Percentiles rank a stretch among this genome's conserved stretches.
Evolutionary conservation across 495 filamentous ascomycete genomes (phyloP).

Genomic region (Penicillium coprophilum): DNA sequence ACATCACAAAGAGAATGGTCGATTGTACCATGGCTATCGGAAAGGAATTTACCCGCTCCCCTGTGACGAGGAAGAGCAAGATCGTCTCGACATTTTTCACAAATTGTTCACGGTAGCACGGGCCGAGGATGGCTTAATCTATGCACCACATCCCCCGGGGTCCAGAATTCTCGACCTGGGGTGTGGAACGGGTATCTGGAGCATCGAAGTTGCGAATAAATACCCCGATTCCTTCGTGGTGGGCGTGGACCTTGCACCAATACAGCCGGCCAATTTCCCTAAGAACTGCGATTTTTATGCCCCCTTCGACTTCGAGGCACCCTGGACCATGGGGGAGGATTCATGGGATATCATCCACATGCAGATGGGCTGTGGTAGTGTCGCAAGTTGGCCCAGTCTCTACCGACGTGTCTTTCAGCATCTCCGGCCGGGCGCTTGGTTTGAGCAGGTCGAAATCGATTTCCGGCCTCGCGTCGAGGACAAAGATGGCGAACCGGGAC

Average conservation of each 20-base stretch:
- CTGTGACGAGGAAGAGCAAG: constrained; percentile 63
- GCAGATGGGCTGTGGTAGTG: constrained; percentile 76
- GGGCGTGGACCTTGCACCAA: constrained; percentile 75
- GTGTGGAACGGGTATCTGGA: constrained; percentile 89
- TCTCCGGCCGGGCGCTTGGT: constrained; percentile 75
- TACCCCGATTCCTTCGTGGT: constrained; percentile 63
- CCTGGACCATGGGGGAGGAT: constrained; percentile 73
- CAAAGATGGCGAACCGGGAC: constrained; percentile 19
- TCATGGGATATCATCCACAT: constrained; percentile 88
- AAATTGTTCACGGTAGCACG: constrained; percentile 70
- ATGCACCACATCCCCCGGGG: constrained; percentile 52
- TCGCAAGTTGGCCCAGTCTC: constrained; percentile 72
- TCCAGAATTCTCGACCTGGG: constrained; percentile 76
- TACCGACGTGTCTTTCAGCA: constrained; percentile 75
- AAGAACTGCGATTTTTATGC: constrained; percentile 65
- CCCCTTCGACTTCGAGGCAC: constrained; percentile 74
- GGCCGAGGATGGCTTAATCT: constrained; percentile 48
- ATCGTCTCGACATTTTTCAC: constrained; percentile 77
- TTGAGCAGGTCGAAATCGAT: constrained; percentile 95
- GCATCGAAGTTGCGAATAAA: constrained; percentile 77
- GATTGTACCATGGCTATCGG: constrained; percentile 50
- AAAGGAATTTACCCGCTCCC: constrained; percentile 51
- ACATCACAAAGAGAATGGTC: constrained; percentile 46
- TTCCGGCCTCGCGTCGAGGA: constrained; percentile 76
- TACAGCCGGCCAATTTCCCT: constrained; percentile 76